Percentiles rank a stretch among this genome's conserved stretches.
phyloP scores from a whole-genome alignment of 108 stramenopile genomes.

The Nannochloropsis oceanica region DNA sequence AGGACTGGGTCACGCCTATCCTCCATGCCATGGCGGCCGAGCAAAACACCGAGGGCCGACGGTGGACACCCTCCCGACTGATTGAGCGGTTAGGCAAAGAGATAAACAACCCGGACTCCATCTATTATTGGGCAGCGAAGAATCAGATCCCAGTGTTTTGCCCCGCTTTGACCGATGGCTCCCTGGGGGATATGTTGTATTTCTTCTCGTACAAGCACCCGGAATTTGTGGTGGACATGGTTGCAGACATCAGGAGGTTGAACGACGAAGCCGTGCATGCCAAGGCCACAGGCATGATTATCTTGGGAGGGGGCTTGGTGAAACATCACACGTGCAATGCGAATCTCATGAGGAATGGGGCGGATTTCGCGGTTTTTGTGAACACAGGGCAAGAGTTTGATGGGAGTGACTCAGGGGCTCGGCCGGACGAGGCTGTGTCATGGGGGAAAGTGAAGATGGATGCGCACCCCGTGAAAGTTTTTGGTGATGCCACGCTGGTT shows the following conservation, averaged over 20 bases:
- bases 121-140: conserved; percentile 87
- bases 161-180: conserved; percentile 97
- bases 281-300: conserved; percentile 84
- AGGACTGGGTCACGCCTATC: conserved; percentile 90
- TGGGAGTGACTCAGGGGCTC: conserved; percentile 91
- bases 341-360: conserved; percentile 97
- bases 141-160: conserved; percentile 97
- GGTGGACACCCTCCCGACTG: conserved; percentile 84
- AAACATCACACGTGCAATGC: conserved; percentile 99
- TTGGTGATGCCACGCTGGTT: conserved; percentile 82
- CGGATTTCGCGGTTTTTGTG: conserved; percentile 93
- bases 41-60: conserved; percentile 49
- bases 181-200: conserved; percentile 97
- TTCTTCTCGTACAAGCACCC: conserved; percentile 96
- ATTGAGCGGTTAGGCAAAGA: conserved; percentile 85
- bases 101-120: conserved; percentile 77
- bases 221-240: conserved; percentile 79
- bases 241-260: conserved; percentile 71
- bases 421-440: conserved; percentile 89
- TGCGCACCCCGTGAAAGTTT: conserved; percentile 87
- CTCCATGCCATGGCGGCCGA: conserved; percentile 89
- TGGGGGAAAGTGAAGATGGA: conserved; percentile 95
- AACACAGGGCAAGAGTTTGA: conserved; percentile 95
- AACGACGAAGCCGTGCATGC: conserved; percentile 85
- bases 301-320: conserved; percentile 92